Evolutionary conservation across 2,329 filamentous ascomycete genomes (phyloP).

Genomic region (Aspergillus uvarum): DNA sequence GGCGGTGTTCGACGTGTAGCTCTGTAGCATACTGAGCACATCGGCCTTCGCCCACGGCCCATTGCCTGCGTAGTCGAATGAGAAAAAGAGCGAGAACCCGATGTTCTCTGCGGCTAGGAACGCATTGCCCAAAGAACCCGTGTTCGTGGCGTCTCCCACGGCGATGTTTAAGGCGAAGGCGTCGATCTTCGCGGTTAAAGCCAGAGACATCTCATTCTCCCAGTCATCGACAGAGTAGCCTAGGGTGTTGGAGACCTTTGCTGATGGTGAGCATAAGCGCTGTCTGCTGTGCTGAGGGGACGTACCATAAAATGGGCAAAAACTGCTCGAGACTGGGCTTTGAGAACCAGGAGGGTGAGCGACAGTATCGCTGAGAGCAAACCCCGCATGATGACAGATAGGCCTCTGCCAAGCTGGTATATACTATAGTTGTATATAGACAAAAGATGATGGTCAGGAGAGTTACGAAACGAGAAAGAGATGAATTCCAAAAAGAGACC

Average conservation of each 20-base stretch:
- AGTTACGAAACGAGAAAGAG: no score
- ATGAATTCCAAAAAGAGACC: no score
- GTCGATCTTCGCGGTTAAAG: conserved; percentile 38
- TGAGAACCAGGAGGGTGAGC: no score
- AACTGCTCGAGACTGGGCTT: no score
- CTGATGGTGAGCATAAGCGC: no score
- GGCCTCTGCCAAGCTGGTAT: no score
- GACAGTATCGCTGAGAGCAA: no score
- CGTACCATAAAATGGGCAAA: conserved; percentile 2
- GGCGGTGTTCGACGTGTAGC: conserved; percentile 22
- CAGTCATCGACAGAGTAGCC: not conserved
- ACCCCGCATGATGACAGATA: no score
- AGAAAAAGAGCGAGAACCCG: conserved; percentile 37
- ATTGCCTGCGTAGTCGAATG: conserved; percentile 38
- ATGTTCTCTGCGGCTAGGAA: conserved; percentile 25
- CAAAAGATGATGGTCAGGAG: no score
- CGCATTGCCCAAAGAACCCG: conserved; percentile 20
- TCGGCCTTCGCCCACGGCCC: conserved; percentile 28
- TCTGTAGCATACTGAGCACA: conserved; percentile 26
- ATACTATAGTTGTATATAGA: no score
- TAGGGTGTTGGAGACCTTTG: not conserved
- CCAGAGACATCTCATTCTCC: conserved; percentile 32
- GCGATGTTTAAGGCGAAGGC: conserved; percentile 44
- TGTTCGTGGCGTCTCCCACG: conserved; percentile 23
- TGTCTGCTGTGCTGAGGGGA: no score